Conservation (phyloP, 2,329 filamentous ascomycete genomes). For the Pestalotiopsis sp. region DNA sequence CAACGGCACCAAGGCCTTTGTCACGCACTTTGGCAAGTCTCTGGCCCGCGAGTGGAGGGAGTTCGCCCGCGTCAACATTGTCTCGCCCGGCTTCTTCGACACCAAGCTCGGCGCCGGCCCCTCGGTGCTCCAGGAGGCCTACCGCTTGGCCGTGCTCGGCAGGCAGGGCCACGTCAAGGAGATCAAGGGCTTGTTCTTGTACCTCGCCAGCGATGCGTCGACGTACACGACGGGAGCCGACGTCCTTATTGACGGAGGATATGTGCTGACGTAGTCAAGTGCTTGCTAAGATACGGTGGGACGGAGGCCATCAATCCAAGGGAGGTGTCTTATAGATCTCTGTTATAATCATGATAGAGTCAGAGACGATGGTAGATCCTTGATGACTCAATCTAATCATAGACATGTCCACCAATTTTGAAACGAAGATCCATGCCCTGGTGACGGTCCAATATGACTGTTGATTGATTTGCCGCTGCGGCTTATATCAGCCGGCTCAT, state of each 20-base stretch:
- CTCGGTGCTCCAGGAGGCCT: background rate
- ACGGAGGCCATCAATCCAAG: too few relatives aligned
- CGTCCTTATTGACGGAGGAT: slow-evolving; percentile 76
- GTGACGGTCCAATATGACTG: too few relatives aligned
- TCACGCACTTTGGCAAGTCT: slow-evolving; percentile 64
- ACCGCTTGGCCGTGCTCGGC: slow-evolving; percentile 38
- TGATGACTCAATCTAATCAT: too few relatives aligned
- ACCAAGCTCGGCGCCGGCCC: slow-evolving; percentile 63
- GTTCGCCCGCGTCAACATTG: slow-evolving; percentile 67
- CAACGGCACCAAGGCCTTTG: slow-evolving; percentile 68
- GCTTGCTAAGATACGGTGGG: too few relatives aligned
- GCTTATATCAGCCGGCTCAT: too few relatives aligned
- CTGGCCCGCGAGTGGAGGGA: slow-evolving; percentile 76
- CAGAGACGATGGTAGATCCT: too few relatives aligned
- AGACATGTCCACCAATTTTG: too few relatives aligned
- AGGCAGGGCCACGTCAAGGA: slow-evolving; percentile 73
- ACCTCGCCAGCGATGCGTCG: slow-evolving; percentile 79
- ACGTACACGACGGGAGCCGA: slow-evolving; percentile 79
- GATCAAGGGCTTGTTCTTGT: slow-evolving; percentile 81
- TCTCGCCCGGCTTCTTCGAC: slow-evolving; percentile 76
- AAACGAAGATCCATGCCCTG: too few relatives aligned
- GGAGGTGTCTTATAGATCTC: too few relatives aligned
- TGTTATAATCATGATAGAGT: too few relatives aligned
- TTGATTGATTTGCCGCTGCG: too few relatives aligned
- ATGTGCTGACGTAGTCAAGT: slow-evolving; percentile 32